Evolutionary conservation across 23 red algal species (phyloP).

Genomic region (Pyropia yezoensis): DNA sequence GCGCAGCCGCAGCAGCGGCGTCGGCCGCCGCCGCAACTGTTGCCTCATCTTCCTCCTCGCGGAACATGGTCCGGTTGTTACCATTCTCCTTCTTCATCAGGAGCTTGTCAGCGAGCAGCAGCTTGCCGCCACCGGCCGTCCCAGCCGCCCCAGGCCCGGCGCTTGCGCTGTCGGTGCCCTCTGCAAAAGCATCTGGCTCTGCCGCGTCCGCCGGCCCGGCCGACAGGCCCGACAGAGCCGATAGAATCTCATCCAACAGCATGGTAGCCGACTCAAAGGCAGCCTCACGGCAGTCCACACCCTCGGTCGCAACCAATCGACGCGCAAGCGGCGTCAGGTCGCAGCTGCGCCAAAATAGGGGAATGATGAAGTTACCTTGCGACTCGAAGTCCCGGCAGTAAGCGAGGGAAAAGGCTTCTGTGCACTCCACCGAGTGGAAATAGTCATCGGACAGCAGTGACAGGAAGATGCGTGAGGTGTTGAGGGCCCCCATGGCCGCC

Average conservation of each 20-base stretch:
- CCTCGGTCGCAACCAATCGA: slow-evolving; percentile 50
- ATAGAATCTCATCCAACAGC: slow-evolving; percentile 36
- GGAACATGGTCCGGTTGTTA: too few species aligned
- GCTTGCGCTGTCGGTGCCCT: too few species aligned
- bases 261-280: slow-evolving; percentile 43
- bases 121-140: not conserved
- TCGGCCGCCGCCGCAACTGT: too few species aligned
- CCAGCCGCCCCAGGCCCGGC: not conserved
- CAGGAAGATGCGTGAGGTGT: slow-evolving; percentile 35
- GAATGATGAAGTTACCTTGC: slow-evolving; percentile 64
- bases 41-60: too few species aligned
- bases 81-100: slow-evolving; percentile 12
- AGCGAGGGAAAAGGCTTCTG: slow-evolving; percentile 55
- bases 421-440: slow-evolving; percentile 60
- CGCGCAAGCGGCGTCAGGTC: slow-evolving; percentile 49
- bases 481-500: slow-evolving; percentile 40
- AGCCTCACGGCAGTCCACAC: slow-evolving; percentile 48
- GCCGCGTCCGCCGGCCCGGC: not conserved
- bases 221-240: slow-evolving; percentile 15
- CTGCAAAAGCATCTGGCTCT: not conserved
- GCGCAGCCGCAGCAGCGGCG: too few species aligned
- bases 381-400: slow-evolving; percentile 63
- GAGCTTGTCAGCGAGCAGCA: slow-evolving; percentile 10
- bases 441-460: slow-evolving; percentile 51
- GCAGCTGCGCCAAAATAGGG: slow-evolving; percentile 51